Base-by-base conservation (phyloP, 805 yeast species). In the Saccharomycopsis amapae region DNA sequence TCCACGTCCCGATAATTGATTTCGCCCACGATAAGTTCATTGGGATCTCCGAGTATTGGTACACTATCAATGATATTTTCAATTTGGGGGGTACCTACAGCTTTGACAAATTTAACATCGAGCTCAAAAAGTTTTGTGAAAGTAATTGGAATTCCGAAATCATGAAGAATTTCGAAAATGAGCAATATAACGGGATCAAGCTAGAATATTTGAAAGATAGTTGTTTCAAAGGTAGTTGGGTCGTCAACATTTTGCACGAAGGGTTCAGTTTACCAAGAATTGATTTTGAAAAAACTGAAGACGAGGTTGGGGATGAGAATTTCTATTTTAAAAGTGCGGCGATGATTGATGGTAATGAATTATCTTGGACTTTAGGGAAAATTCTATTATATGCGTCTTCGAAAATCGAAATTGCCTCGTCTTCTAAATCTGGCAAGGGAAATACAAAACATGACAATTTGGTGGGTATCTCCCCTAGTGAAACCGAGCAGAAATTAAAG, bases 21-120 rank as follows among this genome's bases (percentile, higher is more conserved):
- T 87, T 86, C 58, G 71, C 73, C 12, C 71, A 71, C 40, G 95
- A 87, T 56, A 83, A 78, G 56, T 89, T 93, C 63, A 83, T 93
- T 24, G 98, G 98, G 0, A 81, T 90, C 19, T 85, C 96, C 5
- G 98, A 93, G 63, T 93, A 87, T 65, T 93, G 97, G 97, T 90
- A 93, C 60, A 87, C 97, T 1, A 89, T 96, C 2, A 85, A 88
- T 57, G 97, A 90, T 58, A 76, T 90, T 3, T 89, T 89, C 61
- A 78, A 81, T 33, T 73, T 87, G 66, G 90, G 95, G 2, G 97
- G 97, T 12, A 86, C 79, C 46, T 89, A 89, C 61, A 85, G 85
- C 57, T 90, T 79, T 58, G 70, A 74, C 31, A 66, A 72, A 33
- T 87, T 85, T 57, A 82, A 78, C 58, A 74, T 68, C 30, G 73